These are phyloP conservation scores for Botryosphaeria dothidea DNA, from an alignment of 2,329 filamentous ascomycete species.

Conservation along the genomic window DNA sequence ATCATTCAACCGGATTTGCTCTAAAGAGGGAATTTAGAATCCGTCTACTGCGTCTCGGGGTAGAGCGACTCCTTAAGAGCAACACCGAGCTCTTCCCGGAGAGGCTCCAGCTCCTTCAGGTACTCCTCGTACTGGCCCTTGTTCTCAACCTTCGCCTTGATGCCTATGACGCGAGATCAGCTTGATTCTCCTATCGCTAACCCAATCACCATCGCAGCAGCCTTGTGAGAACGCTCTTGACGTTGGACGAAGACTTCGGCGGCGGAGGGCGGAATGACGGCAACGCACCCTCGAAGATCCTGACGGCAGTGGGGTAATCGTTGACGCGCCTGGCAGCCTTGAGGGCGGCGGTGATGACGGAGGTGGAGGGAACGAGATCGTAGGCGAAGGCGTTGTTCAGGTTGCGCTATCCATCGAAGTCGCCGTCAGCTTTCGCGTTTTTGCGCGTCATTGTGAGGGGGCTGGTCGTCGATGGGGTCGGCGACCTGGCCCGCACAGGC, in stretches of 20 bases:
- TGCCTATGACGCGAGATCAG: constrained; percentile 57
- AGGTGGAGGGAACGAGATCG: constrained; percentile 94
- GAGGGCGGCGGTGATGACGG: constrained; percentile 87
- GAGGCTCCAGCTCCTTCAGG: constrained; percentile 85
- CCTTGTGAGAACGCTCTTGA: background rate
- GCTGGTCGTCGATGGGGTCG: background rate
- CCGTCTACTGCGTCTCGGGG: constrained; percentile 50
- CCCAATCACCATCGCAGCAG: background rate
- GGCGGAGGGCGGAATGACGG: background rate
- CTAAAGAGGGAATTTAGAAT: background rate
- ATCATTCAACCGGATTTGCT: constrained; percentile 2
- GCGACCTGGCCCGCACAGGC: constrained; percentile 13
- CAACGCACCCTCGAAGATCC: constrained; percentile 91
- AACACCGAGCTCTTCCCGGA: constrained; percentile 92
- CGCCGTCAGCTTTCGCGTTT: background rate
- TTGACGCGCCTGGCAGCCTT: constrained; percentile 95
- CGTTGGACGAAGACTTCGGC: background rate
- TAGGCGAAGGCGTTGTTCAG: constrained; percentile 99
- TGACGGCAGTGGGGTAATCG: constrained; percentile 96
- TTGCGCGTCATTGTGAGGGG: background rate
- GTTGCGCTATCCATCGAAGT: constrained; percentile 65
- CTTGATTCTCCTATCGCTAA: background rate
- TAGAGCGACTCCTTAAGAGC: constrained; percentile 91
- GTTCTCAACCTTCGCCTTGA: constrained; percentile 99
- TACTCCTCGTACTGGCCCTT: constrained; percentile 96